Conservation (phyloP, 768 basidiomycete genomes). For the Leccinum subgranulosum region DNA sequence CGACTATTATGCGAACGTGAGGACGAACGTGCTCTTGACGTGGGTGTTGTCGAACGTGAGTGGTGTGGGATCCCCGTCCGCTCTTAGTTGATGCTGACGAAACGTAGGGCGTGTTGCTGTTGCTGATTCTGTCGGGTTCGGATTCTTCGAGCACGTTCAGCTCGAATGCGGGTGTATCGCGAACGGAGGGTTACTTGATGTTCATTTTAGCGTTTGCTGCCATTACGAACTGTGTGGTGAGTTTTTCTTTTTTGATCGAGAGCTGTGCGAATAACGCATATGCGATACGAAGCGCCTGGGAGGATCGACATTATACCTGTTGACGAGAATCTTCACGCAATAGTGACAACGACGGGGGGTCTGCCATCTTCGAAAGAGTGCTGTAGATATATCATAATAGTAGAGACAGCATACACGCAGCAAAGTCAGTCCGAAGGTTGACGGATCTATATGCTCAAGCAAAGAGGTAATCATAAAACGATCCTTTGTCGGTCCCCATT, state of each 20-base stretch:
- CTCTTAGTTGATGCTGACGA: neutral
- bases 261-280: neutral
- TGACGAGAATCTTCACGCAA: constrained; percentile 51
- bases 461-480: constrained; percentile 47
- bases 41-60: constrained; percentile 86
- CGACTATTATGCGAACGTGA: constrained; percentile 85
- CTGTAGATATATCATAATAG: constrained; percentile 1
- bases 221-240: constrained; percentile 63
- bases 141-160: constrained; percentile 60
- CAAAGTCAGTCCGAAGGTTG: neutral
- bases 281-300: constrained; percentile 44
- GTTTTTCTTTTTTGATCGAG: constrained; percentile 9
- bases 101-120: constrained; percentile 61
- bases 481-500: constrained; percentile 12
- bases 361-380: neutral
- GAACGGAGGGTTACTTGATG: constrained; percentile 72
- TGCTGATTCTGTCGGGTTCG: constrained; percentile 62
- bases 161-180: constrained; percentile 41
- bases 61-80: neutral
- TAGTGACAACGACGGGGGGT: constrained; percentile 17
- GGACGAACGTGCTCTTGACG: constrained; percentile 75
- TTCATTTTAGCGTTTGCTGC: constrained; percentile 83
- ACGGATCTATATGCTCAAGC: constrained; percentile 22
- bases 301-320: constrained; percentile 55
- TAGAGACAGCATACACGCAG: constrained; percentile 4